Conservation (phyloP, 78 protist genomes). For the Chrysochromulina tobinii region DNA sequence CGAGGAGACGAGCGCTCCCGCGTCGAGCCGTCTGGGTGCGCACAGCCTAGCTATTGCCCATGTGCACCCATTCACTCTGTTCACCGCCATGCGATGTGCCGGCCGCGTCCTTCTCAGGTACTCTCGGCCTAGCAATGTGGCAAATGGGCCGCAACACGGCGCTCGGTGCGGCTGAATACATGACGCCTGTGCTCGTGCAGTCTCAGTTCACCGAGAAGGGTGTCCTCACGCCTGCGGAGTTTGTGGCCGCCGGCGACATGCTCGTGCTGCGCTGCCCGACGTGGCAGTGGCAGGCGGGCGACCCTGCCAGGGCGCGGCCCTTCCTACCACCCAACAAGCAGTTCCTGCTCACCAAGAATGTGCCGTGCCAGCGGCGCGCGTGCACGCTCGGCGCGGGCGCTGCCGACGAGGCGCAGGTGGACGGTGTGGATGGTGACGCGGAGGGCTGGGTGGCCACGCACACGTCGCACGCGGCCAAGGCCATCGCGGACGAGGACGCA, state of each 20-base stretch:
- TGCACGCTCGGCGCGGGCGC: not conserved
- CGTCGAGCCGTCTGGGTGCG: too few relatives aligned
- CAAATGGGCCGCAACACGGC: not conserved
- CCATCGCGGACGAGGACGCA: not conserved
- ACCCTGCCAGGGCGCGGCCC: constrained; percentile 9
- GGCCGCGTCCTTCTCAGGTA: not conserved
- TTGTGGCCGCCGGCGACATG: constrained; percentile 93
- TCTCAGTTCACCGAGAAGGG: constrained; percentile 87
- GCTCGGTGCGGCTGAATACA: constrained; percentile 46
- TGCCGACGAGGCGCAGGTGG: constrained; percentile 11
- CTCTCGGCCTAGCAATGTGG: not conserved
- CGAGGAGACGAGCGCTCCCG: too few relatives aligned
- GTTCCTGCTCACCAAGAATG: constrained; percentile 70
- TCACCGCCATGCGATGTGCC: too few relatives aligned
- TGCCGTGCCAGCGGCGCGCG: constrained; percentile 67
- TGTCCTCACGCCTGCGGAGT: constrained; percentile 92
- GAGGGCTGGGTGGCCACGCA: constrained; percentile 66
- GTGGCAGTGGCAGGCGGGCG: constrained; percentile 87
- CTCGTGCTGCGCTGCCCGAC: constrained; percentile 89
- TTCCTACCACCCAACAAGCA: constrained; percentile 90
- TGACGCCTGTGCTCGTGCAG: constrained; percentile 58
- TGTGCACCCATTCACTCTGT: too few relatives aligned
- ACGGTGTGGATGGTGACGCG: constrained; percentile 10
- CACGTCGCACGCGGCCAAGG: not conserved
- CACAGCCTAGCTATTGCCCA: too few relatives aligned